These are phyloP conservation scores for Rhynchospora pubera DNA, from an alignment of 176 grass and related monocot genomes.

Conservation along the genomic window DNA sequence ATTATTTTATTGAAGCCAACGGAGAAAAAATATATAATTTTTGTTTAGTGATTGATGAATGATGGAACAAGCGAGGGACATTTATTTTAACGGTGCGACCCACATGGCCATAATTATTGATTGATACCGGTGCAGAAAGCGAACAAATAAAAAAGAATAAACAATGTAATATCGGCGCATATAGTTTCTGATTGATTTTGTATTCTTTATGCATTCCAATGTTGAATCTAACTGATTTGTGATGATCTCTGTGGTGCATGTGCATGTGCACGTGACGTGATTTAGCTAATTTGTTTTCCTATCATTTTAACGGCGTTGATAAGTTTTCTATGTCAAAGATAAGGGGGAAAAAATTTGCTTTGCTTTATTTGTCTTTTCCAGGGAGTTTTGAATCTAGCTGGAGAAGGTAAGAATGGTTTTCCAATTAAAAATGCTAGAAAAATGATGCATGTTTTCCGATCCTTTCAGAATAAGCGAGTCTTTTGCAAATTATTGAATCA, in stretches of 20 bases:
- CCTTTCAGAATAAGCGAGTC: not conserved
- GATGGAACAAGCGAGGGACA: not conserved
- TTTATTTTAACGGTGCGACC: not conserved
- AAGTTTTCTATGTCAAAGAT: not conserved
- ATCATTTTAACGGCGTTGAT: not conserved
- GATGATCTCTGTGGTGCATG: not conserved
- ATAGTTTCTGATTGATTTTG: not conserved
- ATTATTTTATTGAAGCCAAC: not conserved
- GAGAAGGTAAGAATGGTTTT: not conserved
- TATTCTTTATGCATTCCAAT: not conserved
- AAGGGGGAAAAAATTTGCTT: not conserved
- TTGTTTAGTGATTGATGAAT: not conserved
- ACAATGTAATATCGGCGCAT: not conserved
- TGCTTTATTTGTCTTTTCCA: not conserved
- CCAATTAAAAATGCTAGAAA: not conserved
- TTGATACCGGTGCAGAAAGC: not conserved
- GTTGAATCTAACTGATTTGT: not conserved
- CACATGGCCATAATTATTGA: not conserved
- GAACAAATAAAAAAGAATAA: not conserved
- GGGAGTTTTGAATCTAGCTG: not conserved
- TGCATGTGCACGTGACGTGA: not conserved
- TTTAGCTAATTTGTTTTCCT: not conserved
- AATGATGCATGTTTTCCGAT: conserved; percentile 2
- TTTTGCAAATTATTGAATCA: not conserved
- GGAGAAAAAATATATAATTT: not conserved